Evolutionary conservation across 108 stramenopile species (phyloP).

Genomic region (Cyclotella distinguenda): DNA sequence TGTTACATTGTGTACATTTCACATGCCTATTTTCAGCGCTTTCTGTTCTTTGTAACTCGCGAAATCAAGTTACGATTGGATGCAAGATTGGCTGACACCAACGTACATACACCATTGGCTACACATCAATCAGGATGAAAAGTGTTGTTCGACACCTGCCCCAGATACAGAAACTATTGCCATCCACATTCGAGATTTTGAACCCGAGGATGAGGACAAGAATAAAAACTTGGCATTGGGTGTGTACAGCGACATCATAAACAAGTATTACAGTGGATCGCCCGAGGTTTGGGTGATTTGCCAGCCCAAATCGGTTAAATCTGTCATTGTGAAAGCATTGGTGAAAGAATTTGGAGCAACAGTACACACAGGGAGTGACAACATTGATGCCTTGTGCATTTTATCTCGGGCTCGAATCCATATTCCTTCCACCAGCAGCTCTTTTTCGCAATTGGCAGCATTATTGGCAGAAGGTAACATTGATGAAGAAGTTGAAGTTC

Average conservation of each 20-base stretch:
- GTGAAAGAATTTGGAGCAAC: constrained; percentile 3
- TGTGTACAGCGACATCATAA: constrained; percentile 8
- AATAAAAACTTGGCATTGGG: constrained; percentile 11
- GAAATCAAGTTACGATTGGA: constrained; percentile 4
- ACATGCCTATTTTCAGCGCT: background rate
- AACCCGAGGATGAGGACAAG: constrained; percentile 16
- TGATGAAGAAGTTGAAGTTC: constrained; percentile 1
- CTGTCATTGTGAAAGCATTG: constrained; percentile 4
- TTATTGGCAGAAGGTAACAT: background rate
- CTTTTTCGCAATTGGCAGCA: constrained; percentile 12
- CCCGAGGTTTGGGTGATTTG: constrained; percentile 9
- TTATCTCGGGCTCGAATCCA: constrained; percentile 6
- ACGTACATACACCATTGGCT: constrained; percentile 2
- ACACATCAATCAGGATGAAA: background rate
- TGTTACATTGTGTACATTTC: background rate
- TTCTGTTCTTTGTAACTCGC: background rate
- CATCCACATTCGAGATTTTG: constrained; percentile 16
- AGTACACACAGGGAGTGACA: constrained; percentile 17
- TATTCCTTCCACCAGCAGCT: constrained; percentile 9
- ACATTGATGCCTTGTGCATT: constrained; percentile 13
- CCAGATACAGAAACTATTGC: constrained; percentile 5
- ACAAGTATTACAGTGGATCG: background rate
- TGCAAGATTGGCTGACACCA: constrained; percentile 13
- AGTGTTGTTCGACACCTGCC: constrained; percentile 6
- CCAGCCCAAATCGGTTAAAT: constrained; percentile 16